Evolutionary conservation across 192 early-diverging fungal species (phyloP).

Genomic region (Coemansia sp.): DNA sequence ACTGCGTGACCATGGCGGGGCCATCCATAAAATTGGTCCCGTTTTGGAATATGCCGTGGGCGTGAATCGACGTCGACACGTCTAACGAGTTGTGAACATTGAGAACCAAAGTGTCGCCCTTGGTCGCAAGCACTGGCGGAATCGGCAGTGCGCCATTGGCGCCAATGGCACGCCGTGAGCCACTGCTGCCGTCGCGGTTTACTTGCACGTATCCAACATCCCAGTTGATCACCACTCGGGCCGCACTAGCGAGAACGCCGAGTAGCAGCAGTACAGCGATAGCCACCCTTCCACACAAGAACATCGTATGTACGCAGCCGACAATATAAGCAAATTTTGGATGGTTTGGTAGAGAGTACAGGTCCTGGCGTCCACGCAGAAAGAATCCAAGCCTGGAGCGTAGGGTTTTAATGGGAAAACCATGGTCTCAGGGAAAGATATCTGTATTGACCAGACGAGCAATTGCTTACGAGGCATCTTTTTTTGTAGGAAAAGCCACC

Average conservation of each 20-base stretch:
- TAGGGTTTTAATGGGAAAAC: neutral
- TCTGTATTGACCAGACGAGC: too few species aligned
- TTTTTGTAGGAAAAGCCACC: too few species aligned
- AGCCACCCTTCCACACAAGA: neutral
- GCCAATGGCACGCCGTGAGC: constrained; percentile 57
- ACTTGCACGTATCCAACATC: constrained; percentile 58
- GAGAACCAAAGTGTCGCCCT: constrained; percentile 27
- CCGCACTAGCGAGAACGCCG: neutral
- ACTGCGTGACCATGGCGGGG: constrained; percentile 62
- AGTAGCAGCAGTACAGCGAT: neutral
- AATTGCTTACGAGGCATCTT: too few species aligned
- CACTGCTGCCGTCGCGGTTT: constrained; percentile 61
- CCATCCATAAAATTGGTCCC: constrained; percentile 67
- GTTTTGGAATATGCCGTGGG: constrained; percentile 75
- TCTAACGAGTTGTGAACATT: constrained; percentile 48
- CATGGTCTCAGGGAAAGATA: too few species aligned
- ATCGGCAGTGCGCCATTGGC: constrained; percentile 62
- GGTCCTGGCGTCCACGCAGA: neutral
- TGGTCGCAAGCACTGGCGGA: constrained; percentile 4
- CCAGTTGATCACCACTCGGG: constrained; percentile 48
- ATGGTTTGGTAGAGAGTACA: neutral
- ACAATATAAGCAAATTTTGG: neutral
- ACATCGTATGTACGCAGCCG: neutral
- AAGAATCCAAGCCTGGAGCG: neutral
- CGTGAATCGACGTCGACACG: constrained; percentile 60